phyloP scores from a whole-genome alignment of 2,329 filamentous ascomycete species.

The Pseudogymnoascus sp. region DNA sequence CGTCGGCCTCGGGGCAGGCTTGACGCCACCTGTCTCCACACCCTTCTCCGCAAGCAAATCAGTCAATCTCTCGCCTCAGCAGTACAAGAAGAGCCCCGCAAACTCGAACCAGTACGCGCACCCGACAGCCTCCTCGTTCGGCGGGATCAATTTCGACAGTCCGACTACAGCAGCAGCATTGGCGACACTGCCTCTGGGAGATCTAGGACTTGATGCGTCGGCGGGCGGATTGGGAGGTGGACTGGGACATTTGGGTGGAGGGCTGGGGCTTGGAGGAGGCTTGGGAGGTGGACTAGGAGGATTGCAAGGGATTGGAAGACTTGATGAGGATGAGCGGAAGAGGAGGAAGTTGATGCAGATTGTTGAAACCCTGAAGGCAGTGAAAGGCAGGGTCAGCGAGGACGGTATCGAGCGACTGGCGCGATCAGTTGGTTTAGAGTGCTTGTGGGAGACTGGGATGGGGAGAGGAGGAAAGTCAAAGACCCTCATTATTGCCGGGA shows the following conservation, averaged over 20 bases:
- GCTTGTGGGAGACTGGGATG: conserved; percentile 49
- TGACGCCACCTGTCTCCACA: conserved; percentile 59
- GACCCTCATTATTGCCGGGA: conserved; percentile 55
- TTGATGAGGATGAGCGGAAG: conserved; percentile 45
- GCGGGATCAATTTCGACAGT: conserved; percentile 52
- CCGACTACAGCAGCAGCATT: conserved; percentile 56
- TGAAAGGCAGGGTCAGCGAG: conserved; percentile 61
- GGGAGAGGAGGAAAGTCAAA: conserved; percentile 41
- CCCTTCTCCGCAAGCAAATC: conserved; percentile 49
- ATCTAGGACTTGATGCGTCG: conserved; percentile 40
- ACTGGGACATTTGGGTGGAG: conserved; percentile 14
- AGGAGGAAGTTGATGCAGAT: conserved; percentile 32
- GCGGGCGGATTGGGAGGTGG: conserved; percentile 23
- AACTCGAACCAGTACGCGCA: conserved; percentile 38
- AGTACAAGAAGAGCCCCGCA: conserved; percentile 51
- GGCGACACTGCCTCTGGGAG: conserved; percentile 42
- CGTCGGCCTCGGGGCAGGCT: conserved; percentile 26
- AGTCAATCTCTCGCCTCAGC: conserved; percentile 51
- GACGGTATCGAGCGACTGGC: conserved; percentile 67
- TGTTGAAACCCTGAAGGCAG: conserved; percentile 28
- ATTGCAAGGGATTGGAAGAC: conserved; percentile 16
- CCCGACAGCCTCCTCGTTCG: conserved; percentile 32
- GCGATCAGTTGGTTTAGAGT: conserved; percentile 58
- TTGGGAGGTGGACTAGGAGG: not conserved
- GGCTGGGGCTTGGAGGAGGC: not conserved